Evolutionary conservation across 2,329 filamentous ascomycete genomes (phyloP), one percentile per base, ranked within the genome.

Genomic region (Cladorrhinum sp.): DNA sequence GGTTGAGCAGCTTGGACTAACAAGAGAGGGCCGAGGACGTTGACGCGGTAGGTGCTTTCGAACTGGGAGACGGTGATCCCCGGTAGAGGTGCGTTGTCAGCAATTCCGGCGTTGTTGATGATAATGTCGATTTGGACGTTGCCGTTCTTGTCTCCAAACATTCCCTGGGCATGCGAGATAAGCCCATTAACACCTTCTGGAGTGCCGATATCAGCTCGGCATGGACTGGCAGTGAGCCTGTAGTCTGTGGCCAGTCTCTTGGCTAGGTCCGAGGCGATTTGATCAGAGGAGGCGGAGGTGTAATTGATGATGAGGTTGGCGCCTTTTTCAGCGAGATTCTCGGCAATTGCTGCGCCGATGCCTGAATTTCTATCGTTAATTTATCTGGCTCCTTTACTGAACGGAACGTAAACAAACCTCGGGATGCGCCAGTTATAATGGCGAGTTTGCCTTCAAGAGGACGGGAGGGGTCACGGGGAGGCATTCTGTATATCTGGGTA

Each of bases 101-200:
- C 78, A 6, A 87, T 77, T 57, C 91, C 92, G 27, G 92, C 92
- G 73, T 96, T 96, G 82, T 96, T 96, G 78, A 96, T 79, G 57
- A 96, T 78, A 63, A 96, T 91, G 75, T 96, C 91, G 69, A 96
- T 82, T 69, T 88, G 85, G 71, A 92, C 84, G 58, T 78, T 77
- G 41, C 3, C 3, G 61, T 75, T 71, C 5, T 66, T 68, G 53
- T 68, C 60, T 60, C 80, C 71, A 8, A 80, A 59, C 20, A 81
- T 62, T 74, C 90, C 87, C 69, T 85, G 78, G 4, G 85, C 81
- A 0, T 81, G 80, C 23, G 78, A 75, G 66, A 92, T 74, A 55
- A 92, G 80, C 48, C 82, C 76, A 5, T 80, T 77, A 1, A 87
- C 85, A 1, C 86, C 86, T 6, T 79, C 79, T 32, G 85, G 78